Evolutionary conservation across 805 yeast genomes (phyloP).

Genomic region (Candida cerambycidarum): DNA sequence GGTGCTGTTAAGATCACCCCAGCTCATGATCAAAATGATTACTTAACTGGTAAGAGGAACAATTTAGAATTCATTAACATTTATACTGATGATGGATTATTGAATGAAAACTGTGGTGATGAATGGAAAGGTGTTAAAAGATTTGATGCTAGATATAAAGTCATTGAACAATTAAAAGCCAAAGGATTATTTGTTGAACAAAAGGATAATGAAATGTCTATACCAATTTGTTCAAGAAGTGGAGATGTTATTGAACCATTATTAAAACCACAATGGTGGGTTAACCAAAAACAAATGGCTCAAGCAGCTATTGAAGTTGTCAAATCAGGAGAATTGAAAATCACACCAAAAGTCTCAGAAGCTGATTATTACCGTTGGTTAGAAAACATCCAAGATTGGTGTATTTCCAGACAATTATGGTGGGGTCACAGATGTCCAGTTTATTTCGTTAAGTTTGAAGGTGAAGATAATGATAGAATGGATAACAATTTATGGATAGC

Average conservation of each 20-base stretch:
- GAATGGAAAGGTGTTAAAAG: conserved; percentile 89
- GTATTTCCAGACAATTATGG: conserved; percentile 89
- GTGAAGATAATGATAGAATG: conserved; percentile 58
- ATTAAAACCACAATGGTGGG: conserved; percentile 99
- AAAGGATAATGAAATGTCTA: conserved; percentile 92
- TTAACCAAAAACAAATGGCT: conserved; percentile 86
- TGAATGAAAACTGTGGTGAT: conserved; percentile 86
- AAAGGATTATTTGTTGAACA: conserved; percentile 70
- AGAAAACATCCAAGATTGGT: conserved; percentile 97
- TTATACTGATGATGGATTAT: conserved; percentile 84
- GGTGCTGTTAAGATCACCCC: conserved; percentile 99
- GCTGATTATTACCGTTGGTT: conserved; percentile 94
- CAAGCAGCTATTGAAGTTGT: conserved; percentile 83
- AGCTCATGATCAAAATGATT: conserved; percentile 97
- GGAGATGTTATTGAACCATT: conserved; percentile 97
- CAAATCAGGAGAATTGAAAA: conserved; percentile 72
- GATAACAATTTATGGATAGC: conserved; percentile 87
- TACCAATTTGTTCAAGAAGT: conserved; percentile 93
- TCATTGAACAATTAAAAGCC: conserved; percentile 75
- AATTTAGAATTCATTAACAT: conserved; percentile 85
- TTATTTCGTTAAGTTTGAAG: conserved; percentile 81
- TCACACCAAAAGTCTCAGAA: conserved; percentile 87
- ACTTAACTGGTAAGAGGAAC: conserved; percentile 93
- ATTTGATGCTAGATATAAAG: conserved; percentile 87
- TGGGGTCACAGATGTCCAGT: conserved; percentile 99